Percentiles rank a stretch among this genome's conserved stretches.
Evolutionary conservation across 441 rosid genomes (phyloP).

Genomic region (Isatis lusitanica): DNA sequence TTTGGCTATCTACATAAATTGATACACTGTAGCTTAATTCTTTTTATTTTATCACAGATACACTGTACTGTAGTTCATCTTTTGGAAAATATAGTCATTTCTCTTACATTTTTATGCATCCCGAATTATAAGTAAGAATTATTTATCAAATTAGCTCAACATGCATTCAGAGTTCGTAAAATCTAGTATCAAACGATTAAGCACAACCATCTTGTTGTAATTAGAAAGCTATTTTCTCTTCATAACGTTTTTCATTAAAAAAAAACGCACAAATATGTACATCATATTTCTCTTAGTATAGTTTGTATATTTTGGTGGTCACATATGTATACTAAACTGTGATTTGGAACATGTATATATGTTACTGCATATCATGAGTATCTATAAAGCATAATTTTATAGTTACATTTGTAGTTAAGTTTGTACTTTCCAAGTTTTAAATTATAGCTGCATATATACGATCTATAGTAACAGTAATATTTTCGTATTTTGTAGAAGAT

Average conservation of each 20-base stretch:
- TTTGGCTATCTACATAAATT: neutral
- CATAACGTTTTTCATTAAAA: too few relatives aligned
- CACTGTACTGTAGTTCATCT: too few relatives aligned
- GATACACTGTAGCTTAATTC: neutral
- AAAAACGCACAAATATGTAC: neutral
- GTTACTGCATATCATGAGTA: neutral
- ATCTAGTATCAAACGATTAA: too few relatives aligned
- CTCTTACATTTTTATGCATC: neutral
- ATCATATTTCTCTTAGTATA: neutral
- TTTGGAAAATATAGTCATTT: neutral
- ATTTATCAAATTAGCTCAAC: neutral
- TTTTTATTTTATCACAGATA: too few relatives aligned
- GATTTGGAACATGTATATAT: neutral
- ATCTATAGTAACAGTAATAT: neutral
- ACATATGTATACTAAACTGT: neutral
- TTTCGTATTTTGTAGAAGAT: neutral
- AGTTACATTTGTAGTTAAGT: neutral
- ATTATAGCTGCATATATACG: neutral
- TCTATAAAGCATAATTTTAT: neutral
- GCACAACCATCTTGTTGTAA: too few relatives aligned
- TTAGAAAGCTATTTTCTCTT: too few relatives aligned
- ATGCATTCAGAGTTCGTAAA: neutral
- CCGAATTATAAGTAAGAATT: neutral
- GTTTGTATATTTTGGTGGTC: neutral
- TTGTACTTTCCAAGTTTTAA: neutral